phyloP scores from a whole-genome alignment of 495 filamentous ascomycete genomes.

The Jackrogersella multiformis region DNA sequence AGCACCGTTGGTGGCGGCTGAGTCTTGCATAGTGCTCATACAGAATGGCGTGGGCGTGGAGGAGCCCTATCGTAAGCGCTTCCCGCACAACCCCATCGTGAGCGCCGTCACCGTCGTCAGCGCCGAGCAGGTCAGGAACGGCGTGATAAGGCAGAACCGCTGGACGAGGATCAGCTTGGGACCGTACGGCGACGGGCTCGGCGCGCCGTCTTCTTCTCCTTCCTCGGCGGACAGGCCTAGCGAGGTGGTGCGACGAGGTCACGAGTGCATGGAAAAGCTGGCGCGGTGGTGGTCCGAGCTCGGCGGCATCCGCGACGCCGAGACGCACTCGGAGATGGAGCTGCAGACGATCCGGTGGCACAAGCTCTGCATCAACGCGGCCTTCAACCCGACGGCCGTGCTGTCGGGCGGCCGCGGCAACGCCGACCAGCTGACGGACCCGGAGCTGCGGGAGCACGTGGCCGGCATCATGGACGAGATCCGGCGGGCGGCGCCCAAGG shows the following conservation, averaged over 20 bases:
- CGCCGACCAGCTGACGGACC: conserved; percentile 61
- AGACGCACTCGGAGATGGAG: conserved; percentile 57
- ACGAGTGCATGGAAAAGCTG: conserved; percentile 41
- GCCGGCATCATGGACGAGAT: conserved; percentile 67
- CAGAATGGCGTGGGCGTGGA: conserved; percentile 79
- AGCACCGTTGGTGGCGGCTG: conserved; percentile 60
- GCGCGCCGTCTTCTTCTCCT: conserved; percentile 34
- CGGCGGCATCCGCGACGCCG: conserved; percentile 64
- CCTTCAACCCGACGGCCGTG: conserved; percentile 70
- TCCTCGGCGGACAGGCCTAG: conserved; percentile 11
- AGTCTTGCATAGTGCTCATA: conserved; percentile 68
- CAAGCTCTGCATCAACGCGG: conserved; percentile 71
- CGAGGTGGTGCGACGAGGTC: conserved; percentile 46
- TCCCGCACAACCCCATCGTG: conserved; percentile 64
- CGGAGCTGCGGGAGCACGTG: conserved; percentile 59
- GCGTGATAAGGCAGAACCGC: conserved; percentile 65
- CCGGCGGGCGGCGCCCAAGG: conserved; percentile 60
- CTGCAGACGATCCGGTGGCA: conserved; percentile 70
- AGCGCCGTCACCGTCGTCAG: conserved; percentile 68
- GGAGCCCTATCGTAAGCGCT: conserved; percentile 65
- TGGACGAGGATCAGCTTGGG: conserved; percentile 70
- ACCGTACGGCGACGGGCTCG: conserved; percentile 56
- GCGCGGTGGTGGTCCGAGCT: conserved; percentile 51
- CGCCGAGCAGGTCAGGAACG: conserved; percentile 60
- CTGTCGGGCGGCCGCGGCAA: conserved; percentile 65